Conservation (phyloP, 257 asterid species). For the Solanum lycopersicoides region DNA sequence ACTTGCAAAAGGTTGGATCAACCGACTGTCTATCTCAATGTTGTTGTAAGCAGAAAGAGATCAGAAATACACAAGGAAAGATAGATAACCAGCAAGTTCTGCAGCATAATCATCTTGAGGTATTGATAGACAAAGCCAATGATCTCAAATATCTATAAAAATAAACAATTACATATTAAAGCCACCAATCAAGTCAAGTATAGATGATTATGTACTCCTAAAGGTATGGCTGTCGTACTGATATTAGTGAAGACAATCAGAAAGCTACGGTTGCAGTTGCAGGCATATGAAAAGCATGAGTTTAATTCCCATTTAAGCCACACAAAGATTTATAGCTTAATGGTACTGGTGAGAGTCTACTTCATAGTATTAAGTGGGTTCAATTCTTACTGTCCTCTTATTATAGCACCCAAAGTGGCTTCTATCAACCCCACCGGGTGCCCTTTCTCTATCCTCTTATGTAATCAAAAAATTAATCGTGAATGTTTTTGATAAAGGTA, state of each 20-base stretch:
- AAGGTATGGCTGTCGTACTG: neutral
- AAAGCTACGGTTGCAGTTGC: neutral
- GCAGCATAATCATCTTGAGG: constrained; percentile 97
- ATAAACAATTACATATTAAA: constrained; percentile 2
- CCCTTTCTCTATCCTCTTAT: neutral
- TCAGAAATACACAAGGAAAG: neutral
- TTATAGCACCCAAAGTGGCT: neutral
- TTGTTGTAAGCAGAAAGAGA: neutral
- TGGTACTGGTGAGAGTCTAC: neutral
- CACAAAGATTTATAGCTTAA: neutral
- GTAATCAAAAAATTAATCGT: neutral
- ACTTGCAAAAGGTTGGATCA: neutral
- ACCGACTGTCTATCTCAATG: neutral
- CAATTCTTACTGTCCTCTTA: neutral
- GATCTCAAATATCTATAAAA: constrained; percentile 69
- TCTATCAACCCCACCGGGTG: neutral
- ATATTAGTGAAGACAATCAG: neutral
- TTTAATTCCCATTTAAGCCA: neutral
- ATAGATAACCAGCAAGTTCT: constrained; percentile 63
- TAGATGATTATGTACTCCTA: neutral
- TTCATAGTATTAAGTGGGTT: neutral
- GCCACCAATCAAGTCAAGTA: neutral
- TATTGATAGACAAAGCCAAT: constrained; percentile 79
- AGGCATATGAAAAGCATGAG: neutral
- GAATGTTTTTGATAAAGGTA: neutral